Evolutionary conservation across 495 filamentous ascomycete species (phyloP).

Genomic region (Xylaria longipes): DNA sequence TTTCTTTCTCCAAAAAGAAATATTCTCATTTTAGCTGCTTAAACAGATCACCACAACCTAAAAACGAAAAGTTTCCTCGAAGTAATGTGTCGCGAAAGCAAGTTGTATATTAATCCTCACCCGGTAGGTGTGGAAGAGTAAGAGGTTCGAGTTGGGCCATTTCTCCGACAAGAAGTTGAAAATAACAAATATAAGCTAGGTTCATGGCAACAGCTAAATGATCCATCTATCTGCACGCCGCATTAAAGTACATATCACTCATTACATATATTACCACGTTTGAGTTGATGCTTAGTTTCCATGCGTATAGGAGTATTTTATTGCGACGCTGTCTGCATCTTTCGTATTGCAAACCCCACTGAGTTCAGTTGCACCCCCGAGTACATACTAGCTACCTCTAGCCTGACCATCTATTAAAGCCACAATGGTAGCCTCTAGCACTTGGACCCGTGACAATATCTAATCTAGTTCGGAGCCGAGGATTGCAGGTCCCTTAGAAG

Average conservation of each 20-base stretch:
- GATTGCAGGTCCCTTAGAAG: not conserved
- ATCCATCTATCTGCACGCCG: not conserved
- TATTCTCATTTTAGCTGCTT: not conserved
- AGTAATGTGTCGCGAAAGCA: not conserved
- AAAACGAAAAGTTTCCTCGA: not conserved
- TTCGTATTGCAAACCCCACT: not conserved
- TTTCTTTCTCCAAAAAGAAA: not conserved
- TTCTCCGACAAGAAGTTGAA: not conserved
- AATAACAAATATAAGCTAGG: too few species aligned
- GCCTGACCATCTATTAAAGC: not conserved
- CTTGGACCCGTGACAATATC: not conserved
- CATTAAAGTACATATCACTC: not conserved
- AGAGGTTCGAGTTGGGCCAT: not conserved
- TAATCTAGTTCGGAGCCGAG: not conserved
- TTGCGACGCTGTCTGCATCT: too few species aligned
- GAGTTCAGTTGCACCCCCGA: not conserved
- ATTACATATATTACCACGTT: not conserved
- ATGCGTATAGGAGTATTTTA: not conserved
- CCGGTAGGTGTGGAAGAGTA: not conserved
- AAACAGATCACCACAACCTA: not conserved
- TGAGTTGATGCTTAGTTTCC: too few species aligned
- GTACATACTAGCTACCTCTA: not conserved
- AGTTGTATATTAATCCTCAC: not conserved
- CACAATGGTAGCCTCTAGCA: not conserved
- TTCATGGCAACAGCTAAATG: not conserved